A percentile compares a stretch with the other conserved stretches of the same genome.
Conservation (phyloP, 1,284 basidiomycete genomes). For the Phaffia rhodozyma region DNA sequence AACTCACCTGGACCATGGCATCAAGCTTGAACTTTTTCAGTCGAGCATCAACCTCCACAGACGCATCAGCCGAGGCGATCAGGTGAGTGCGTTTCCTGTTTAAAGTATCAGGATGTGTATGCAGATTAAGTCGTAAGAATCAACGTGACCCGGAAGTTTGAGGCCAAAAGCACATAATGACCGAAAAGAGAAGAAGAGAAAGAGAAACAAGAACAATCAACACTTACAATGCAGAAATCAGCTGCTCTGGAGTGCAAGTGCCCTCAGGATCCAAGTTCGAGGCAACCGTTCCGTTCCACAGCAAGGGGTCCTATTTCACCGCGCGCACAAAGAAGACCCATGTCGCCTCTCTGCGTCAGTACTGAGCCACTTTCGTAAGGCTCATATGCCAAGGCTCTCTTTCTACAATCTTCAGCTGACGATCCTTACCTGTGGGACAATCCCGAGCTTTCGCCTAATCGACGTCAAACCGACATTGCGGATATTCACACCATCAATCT, state of each 20-base stretch:
- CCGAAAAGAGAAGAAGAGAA: no score
- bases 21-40: conserved; percentile 55
- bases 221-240: background rate
- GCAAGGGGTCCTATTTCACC: conserved; percentile 50
- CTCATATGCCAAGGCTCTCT: no score
- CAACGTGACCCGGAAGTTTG: conserved; percentile 19
- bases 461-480: conserved; percentile 45
- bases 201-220: no score
- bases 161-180: no score
- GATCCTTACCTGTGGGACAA: conserved; percentile 49
- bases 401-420: no score
- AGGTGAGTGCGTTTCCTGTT: conserved; percentile 40
- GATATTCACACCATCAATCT: conserved; percentile 51
- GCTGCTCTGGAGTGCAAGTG: conserved; percentile 43
- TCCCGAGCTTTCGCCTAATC: conserved; percentile 38
- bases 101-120: conserved; percentile 43
- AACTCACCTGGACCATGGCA: conserved; percentile 21
- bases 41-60: conserved; percentile 18
- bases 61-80: conserved; percentile 37
- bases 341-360: no score
- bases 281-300: conserved; percentile 47
- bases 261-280: conserved; percentile 49
- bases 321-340: no score
- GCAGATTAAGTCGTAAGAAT: conserved; percentile 37
- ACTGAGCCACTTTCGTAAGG: no score